phyloP scores from a whole-genome alignment of 257 asterid genomes.

The Solanum chiquidenum region DNA sequence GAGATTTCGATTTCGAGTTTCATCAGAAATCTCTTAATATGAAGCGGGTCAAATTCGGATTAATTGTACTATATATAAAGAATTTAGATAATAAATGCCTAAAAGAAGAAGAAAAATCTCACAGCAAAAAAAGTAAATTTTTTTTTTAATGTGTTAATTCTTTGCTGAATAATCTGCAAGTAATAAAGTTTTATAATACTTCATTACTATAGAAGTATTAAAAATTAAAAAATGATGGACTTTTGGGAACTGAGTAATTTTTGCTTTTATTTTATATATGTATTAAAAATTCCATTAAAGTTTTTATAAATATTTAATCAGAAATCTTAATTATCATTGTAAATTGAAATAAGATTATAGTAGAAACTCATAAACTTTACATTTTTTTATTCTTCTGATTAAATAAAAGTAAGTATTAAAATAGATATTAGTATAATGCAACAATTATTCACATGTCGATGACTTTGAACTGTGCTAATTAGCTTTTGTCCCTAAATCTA shows the following conservation, averaged over 20 bases:
- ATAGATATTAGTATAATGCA: neutral
- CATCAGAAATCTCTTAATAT: neutral
- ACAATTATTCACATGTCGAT: neutral
- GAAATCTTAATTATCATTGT: neutral
- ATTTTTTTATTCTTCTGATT: neutral
- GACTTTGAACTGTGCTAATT: neutral
- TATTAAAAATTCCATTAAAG: no score
- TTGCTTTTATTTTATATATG: no score
- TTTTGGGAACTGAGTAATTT: no score
- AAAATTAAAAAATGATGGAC: no score
- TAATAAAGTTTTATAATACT: neutral
- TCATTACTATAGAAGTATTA: no score
- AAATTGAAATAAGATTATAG: neutral
- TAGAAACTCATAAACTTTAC: neutral
- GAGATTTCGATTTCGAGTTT: neutral
- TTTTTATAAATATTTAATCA: neutral
- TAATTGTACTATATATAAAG: neutral
- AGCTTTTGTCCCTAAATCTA: neutral
- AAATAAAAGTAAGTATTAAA: neutral
- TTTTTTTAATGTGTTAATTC: neutral
- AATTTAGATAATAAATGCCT: neutral
- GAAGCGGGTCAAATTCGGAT: neutral
- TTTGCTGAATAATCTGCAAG: neutral
- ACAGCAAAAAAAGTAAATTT: neutral
- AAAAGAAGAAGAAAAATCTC: neutral